Evolutionary conservation across 2,329 filamentous ascomycete species (phyloP), one percentile per base, ranked within the genome.

Genomic region (Parastagonospora avenae): DNA sequence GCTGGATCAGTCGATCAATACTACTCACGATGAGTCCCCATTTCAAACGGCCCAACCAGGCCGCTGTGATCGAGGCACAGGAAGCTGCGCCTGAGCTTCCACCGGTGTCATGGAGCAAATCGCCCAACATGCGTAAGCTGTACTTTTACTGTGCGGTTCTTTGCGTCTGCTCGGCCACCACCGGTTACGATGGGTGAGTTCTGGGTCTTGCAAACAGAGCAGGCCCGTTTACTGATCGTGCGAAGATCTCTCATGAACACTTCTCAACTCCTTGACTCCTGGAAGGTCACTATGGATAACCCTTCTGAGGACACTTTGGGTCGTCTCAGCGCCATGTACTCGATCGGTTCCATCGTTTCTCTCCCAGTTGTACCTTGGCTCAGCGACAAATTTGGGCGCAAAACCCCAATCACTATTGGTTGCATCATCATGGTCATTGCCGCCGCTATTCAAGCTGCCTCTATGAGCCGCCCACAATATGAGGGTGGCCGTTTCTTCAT

Each of bases 91-190:
- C 52, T 45, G 43, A 48, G 30, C 52, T 54, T 45, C 43, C 47
- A 45, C 40, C 39, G 12, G 52, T 52, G 42, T 32, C 38, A 49
- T 52, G 51, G 51, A 47, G 11, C 39, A 44, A 44, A 14, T 50
- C 46, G 39, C 47, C 51, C 29, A 50, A 50, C 37, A 73, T 83
- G 68, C 72, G 80, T 61, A 77, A 79, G 68, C 72, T 83, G n/a
- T 82, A 82, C 71, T 78, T 78, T 59, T 80, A 76, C 57, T 75
- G 75, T 45, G 60, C 76, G 46, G 58, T 80, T 46, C 74, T 80
- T 42, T 79, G 76, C 52, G 63, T 81, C 56, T 78, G 77, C 37
- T 82, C 80, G 12, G 80, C 80, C 28, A 81, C 80, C 33, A 82
- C 80, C 32, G 76, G 78, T 60, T 80, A 80, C 66, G 77, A 81